phyloP scores from a whole-genome alignment of 2,329 filamentous ascomycete genomes.

The Penicillium capsulatum region DNA sequence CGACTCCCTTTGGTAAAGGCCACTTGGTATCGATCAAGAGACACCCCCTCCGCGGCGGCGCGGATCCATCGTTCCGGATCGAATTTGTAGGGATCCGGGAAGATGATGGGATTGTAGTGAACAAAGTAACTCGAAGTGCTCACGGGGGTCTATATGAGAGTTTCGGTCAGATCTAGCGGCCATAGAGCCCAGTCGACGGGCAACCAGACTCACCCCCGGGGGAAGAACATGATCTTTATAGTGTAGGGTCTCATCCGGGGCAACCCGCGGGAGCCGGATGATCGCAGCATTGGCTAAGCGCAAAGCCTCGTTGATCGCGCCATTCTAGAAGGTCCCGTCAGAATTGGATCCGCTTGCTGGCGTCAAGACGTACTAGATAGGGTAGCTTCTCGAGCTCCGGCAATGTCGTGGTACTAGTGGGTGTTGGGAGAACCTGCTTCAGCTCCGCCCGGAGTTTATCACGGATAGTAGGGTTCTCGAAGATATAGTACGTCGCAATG shows the following conservation, averaged over 20 bases:
- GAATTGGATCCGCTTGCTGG: too few relatives aligned
- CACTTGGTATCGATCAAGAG: conserved; percentile 21
- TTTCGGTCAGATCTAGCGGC: neutral
- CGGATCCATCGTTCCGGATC: conserved; percentile 26
- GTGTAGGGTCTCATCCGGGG: conserved; percentile 24
- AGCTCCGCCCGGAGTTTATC: conserved; percentile 28
- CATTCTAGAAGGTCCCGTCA: conserved; percentile 7
- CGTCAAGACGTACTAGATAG: conserved; percentile 29
- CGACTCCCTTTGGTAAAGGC: conserved; percentile 26
- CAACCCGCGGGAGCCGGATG: conserved; percentile 26
- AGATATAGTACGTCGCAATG: conserved; percentile 26
- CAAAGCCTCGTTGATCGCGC: conserved; percentile 27
- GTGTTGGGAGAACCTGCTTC: conserved; percentile 25
- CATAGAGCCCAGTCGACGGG: too few relatives aligned
- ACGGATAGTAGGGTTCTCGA: conserved; percentile 16
- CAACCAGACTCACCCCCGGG: conserved; percentile 23
- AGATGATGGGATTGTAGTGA: conserved; percentile 21
- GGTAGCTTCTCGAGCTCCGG: conserved; percentile 39
- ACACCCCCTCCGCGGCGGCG: conserved; percentile 13
- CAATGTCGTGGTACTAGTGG: conserved; percentile 22
- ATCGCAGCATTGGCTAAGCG: conserved; percentile 41
- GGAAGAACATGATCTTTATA: conserved; percentile 33
- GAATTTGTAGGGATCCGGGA: conserved; percentile 23
- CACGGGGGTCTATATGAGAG: conserved; percentile 14
- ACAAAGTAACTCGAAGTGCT: conserved; percentile 21